Evolutionary conservation across 768 basidiomycete genomes (phyloP), one percentile per base, ranked within the genome.

Genomic region (Ramaria sp.): DNA sequence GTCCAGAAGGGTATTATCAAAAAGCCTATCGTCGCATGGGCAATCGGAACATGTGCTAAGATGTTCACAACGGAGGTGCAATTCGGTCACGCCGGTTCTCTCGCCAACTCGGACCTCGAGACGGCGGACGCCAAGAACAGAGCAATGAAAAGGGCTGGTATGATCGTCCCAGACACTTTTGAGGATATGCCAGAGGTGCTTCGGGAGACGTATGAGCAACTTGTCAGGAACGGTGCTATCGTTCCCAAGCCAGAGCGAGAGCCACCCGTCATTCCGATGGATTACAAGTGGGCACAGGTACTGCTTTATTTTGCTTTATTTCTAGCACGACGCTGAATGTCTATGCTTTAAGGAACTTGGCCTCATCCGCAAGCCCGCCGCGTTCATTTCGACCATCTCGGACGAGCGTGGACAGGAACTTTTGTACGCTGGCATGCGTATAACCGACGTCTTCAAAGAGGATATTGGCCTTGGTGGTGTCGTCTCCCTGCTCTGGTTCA

Each of bases 11-110:
- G 95, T 48, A 73, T 74, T 62, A 98, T 99, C 78, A 94, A 81
- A 72, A 99, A 99, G 75, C 96, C 96, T 52, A 95, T 98, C 68
- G 89, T 99, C 61, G 96, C 96, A 27, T 99, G 96, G 96, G 92
- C 96, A 36, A 99, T 99, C 62, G 95, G 96, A 58, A 99, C 96
- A 41, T 99, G 96, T 69, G 96, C 96, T 63, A 96, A 96, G 83
- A 98, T 99, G 96, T 99, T 98, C 75, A 77, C 92, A 41, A 97
- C 96, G 48, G 96, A 97, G 70, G 96, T 98, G 50, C 96, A 98
- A 73, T 99, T 98, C 71, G 96, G 96, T 18, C 96, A 99, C 72
- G 96, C 96, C 48, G 96, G 96, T 24, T 86, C 83, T 44, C 90
- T 99, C 87, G 96, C 95, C 58, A 96, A 98, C 78, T 93, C 91